phyloP scores from a whole-genome alignment of 164 flowering plant genomes.

The Taxillus chinensis region DNA sequence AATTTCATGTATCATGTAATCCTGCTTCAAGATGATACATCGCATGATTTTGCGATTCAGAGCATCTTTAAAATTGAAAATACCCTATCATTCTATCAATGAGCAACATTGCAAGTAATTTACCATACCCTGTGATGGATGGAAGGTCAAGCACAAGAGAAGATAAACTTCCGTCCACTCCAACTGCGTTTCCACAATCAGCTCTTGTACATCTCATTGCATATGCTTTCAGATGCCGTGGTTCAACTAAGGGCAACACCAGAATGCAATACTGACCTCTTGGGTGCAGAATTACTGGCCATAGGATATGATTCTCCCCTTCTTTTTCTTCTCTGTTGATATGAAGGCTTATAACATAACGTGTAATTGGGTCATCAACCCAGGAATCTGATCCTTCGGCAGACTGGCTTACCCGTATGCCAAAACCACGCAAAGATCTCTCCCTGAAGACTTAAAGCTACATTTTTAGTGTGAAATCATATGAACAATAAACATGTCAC shows the following conservation, averaged over 20 bases:
- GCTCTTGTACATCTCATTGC: conserved; percentile 45
- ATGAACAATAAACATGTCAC: no score
- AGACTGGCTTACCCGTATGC: conserved; percentile 65
- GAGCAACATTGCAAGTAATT: conserved; percentile 29
- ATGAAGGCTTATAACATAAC: conserved; percentile 68
- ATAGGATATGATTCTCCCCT: conserved; percentile 34
- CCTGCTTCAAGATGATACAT: neutral
- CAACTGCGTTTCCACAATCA: conserved; percentile 79
- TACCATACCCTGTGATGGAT: conserved; percentile 99
- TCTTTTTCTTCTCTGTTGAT: conserved; percentile 46
- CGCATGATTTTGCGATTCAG: neutral
- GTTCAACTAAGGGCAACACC: conserved; percentile 85
- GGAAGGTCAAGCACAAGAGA: conserved; percentile 84
- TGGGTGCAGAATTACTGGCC: conserved; percentile 80
- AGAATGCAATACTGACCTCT: conserved; percentile 62
- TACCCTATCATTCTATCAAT: neutral
- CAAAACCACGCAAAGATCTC: conserved; percentile 79
- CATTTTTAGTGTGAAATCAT: neutral
- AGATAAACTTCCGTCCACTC: conserved; percentile 63
- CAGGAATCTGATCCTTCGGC: conserved; percentile 89
- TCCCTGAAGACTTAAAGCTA: conserved; percentile 38
- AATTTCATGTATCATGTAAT: neutral
- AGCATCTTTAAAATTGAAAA: neutral
- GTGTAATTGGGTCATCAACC: conserved; percentile 97
- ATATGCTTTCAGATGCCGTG: conserved; percentile 57